These are phyloP conservation scores for Lichtheimia corymbifera DNA, from an alignment of 371 early-diverging fungal species.

Conservation along the genomic window DNA sequence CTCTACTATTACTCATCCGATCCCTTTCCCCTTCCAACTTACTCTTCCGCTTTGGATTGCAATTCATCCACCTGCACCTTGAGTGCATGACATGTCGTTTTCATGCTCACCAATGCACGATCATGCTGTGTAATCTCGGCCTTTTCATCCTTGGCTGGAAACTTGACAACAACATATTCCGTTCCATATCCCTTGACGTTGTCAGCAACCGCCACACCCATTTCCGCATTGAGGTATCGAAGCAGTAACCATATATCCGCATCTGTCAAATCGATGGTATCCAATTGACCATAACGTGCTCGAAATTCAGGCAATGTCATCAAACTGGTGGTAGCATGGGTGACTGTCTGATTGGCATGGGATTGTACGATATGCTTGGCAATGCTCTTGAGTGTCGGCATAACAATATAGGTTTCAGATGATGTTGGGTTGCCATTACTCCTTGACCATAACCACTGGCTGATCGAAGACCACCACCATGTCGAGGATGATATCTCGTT, in stretches of 20 bases:
- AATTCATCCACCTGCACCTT: conserved; percentile 49
- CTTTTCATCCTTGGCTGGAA: conserved; percentile 23
- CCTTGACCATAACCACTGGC: not conserved
- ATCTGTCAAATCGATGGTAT: conserved; percentile 28
- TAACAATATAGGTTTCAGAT: conserved; percentile 23
- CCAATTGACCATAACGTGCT: conserved; percentile 17
- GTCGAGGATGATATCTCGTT: not conserved
- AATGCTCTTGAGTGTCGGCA: conserved; percentile 33
- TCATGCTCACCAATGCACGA: conserved; percentile 47
- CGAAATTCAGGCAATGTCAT: conserved; percentile 42
- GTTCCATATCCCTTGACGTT: conserved; percentile 35
- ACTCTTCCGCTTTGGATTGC: conserved; percentile 44
- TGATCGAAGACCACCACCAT: conserved; percentile 6
- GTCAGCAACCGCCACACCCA: conserved; percentile 32
- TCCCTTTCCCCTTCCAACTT: conserved; percentile 10
- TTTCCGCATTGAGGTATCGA: conserved; percentile 27
- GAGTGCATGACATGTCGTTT: conserved; percentile 46
- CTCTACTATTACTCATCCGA: not conserved
- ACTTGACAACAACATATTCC: conserved; percentile 34
- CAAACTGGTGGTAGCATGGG: conserved; percentile 17
- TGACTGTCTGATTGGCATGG: conserved; percentile 16
- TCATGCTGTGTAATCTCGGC: conserved; percentile 47
- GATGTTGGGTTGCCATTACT: not conserved
- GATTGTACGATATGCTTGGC: conserved; percentile 17
- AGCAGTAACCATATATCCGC: conserved; percentile 33